Evolutionary conservation across 352 stramenopile species (phyloP).

Genomic region (Thraustochytrium striatum): DNA sequence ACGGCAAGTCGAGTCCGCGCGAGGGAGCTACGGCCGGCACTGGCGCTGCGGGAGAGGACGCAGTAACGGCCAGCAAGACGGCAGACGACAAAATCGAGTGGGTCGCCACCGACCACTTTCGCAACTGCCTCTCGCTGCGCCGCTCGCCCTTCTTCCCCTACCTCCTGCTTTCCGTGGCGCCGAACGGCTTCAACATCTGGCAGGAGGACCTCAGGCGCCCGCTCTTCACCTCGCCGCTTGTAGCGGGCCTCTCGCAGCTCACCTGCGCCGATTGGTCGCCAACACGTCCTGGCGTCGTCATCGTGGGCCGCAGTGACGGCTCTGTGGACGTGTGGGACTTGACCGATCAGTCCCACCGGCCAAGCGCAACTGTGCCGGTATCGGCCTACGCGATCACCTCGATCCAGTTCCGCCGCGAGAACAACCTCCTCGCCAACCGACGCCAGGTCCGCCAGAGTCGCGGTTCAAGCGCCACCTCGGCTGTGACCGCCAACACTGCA

Average conservation of each 20-base stretch:
- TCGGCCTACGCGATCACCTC: constrained; percentile 78
- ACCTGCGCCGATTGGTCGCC: constrained; percentile 80
- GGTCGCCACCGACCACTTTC: constrained; percentile 77
- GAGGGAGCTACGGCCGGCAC: not conserved
- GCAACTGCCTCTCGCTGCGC: constrained; percentile 68
- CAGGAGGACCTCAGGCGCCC: constrained; percentile 65
- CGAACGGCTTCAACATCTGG: constrained; percentile 86
- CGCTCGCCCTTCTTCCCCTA: constrained; percentile 82
- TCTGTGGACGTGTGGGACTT: constrained; percentile 88
- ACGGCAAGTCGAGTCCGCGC: constrained; percentile 49
- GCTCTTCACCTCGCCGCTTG: constrained; percentile 78
- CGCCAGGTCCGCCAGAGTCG: no score
- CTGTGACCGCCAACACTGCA: not conserved
- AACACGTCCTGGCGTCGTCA: constrained; percentile 75
- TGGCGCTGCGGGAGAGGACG: constrained; percentile 6
- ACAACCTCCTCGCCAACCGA: no score
- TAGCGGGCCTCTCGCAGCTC: constrained; percentile 61
- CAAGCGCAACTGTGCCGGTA: constrained; percentile 70
- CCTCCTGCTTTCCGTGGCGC: constrained; percentile 76
- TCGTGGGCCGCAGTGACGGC: constrained; percentile 77
- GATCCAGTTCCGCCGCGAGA: constrained; percentile 65
- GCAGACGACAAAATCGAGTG: constrained; percentile 81
- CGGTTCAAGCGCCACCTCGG: not conserved
- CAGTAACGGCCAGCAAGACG: constrained; percentile 55
- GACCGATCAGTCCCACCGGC: constrained; percentile 78